These are phyloP conservation scores for Colletotrichum siamense DNA, from an alignment of 2,329 filamentous ascomycete species.

Conservation along the genomic window DNA sequence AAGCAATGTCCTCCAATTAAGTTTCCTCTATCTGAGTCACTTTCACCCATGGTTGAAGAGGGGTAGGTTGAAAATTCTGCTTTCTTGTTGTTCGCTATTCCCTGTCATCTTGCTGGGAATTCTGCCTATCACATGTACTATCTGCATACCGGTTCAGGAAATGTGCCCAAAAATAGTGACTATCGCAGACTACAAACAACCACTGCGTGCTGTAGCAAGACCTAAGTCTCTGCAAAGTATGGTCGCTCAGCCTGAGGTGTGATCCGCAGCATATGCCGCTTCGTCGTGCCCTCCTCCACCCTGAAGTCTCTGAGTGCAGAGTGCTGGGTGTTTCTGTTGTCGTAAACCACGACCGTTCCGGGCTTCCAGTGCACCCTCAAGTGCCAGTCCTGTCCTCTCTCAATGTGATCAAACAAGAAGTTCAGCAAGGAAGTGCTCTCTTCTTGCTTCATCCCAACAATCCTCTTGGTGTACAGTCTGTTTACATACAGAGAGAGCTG, in stretches of 20 bases:
- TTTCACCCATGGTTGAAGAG: background rate
- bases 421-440: background rate
- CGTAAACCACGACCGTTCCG: background rate
- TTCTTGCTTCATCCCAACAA: background rate
- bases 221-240: background rate
- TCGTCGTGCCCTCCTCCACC: background rate
- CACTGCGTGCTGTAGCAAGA: background rate
- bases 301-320: background rate
- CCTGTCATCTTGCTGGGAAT: background rate
- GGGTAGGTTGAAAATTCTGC: background rate
- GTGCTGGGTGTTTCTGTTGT: background rate
- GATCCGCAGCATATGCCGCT: background rate
- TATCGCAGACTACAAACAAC: background rate
- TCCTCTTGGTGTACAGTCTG: background rate
- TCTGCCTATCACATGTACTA: background rate
- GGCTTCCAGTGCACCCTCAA: background rate
- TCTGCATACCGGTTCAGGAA: background rate
- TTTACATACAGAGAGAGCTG: background rate
- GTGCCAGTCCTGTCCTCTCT: background rate
- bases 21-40: background rate
- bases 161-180: background rate
- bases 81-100: rapidly evolving
- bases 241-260: background rate
- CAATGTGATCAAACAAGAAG: conserved; percentile 1
- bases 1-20: background rate